Percentiles rank a stretch among this genome's conserved stretches.
These are phyloP conservation scores for Aspergillus conjunctus DNA, from an alignment of 495 filamentous ascomycete genomes.

Conservation along the genomic window DNA sequence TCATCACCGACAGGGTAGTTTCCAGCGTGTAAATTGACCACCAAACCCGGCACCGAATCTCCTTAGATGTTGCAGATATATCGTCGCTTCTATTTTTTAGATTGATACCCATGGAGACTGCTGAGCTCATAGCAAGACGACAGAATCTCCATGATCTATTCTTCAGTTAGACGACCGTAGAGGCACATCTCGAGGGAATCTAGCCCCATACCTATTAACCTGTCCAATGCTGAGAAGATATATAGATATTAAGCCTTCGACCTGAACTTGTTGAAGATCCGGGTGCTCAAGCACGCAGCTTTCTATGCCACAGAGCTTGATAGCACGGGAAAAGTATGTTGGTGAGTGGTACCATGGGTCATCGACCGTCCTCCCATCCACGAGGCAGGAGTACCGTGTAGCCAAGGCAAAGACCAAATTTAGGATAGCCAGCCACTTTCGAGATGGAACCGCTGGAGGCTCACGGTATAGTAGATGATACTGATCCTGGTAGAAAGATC, in stretches of 20 bases:
- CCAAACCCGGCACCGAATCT: slow-evolving; percentile 45
- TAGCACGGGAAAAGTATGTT: slow-evolving; percentile 60
- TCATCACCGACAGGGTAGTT: slow-evolving; percentile 57
- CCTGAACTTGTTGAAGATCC: slow-evolving; percentile 60
- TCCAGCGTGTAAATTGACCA: slow-evolving; percentile 63
- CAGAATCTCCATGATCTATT: slow-evolving; percentile 55
- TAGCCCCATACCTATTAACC: slow-evolving; percentile 54
- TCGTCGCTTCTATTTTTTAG: slow-evolving; percentile 57
- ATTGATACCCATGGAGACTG: slow-evolving; percentile 62
- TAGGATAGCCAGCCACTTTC: slow-evolving; percentile 58
- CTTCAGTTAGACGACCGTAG: no score
- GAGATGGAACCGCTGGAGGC: slow-evolving; percentile 35
- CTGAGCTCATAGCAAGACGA: slow-evolving; percentile 61
- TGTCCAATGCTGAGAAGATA: slow-evolving; percentile 64
- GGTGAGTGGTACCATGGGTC: slow-evolving; percentile 26
- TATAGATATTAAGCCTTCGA: slow-evolving; percentile 60
- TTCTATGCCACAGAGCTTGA: slow-evolving; percentile 54
- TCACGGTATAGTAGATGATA: no score
- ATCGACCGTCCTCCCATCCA: slow-evolving; percentile 4
- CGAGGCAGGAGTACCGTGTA: slow-evolving; percentile 50
- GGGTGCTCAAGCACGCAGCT: slow-evolving; percentile 52
- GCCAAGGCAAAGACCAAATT: slow-evolving; percentile 69
- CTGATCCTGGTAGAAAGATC: slow-evolving; percentile 36
- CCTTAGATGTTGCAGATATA: slow-evolving; percentile 50
- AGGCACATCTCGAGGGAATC: no score